These are phyloP conservation scores for Chlamydomonas urium DNA, from an alignment of 139 green algal genomes.

Conservation along the genomic window DNA sequence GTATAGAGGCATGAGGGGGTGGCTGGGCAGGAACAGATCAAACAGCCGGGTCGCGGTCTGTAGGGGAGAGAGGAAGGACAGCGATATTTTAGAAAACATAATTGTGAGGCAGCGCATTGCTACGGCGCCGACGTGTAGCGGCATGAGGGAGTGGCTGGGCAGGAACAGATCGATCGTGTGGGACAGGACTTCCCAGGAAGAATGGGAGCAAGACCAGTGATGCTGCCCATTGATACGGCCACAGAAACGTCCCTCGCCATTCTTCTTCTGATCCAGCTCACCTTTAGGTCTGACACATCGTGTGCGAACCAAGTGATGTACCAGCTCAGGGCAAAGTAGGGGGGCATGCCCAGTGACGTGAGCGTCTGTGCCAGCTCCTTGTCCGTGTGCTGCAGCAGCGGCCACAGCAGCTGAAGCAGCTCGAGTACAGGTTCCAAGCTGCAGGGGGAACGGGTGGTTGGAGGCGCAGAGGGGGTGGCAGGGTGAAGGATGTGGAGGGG, in stretches of 20 bases:
- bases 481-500: too few species aligned
- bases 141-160: constrained; percentile 80
- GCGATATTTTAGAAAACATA: too few species aligned
- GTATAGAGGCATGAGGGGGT: constrained; percentile 91
- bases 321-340: constrained; percentile 66
- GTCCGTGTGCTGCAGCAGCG: constrained; percentile 48
- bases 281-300: constrained; percentile 53
- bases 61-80: too few species aligned
- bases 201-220: too few species aligned
- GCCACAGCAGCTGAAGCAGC: constrained; percentile 58
- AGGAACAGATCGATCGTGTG: constrained; percentile 90
- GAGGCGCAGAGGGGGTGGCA: background rate
- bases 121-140: constrained; percentile 78
- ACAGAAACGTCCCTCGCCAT: too few species aligned
- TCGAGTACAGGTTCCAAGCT: constrained; percentile 42
- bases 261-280: too few species aligned
- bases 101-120: constrained; percentile 40
- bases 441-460: background rate
- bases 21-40: constrained; percentile 81
- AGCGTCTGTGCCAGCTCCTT: constrained; percentile 28
- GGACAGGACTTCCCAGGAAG: constrained; percentile 32
- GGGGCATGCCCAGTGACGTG: constrained; percentile 43
- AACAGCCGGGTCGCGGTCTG: constrained; percentile 66
- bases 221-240: constrained; percentile 53
- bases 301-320: constrained; percentile 90